A percentile compares a stretch with the other conserved stretches of the same genome.
These are phyloP conservation scores for Jasminum sambac DNA, from an alignment of 257 asterid species.

Conservation along the genomic window DNA sequence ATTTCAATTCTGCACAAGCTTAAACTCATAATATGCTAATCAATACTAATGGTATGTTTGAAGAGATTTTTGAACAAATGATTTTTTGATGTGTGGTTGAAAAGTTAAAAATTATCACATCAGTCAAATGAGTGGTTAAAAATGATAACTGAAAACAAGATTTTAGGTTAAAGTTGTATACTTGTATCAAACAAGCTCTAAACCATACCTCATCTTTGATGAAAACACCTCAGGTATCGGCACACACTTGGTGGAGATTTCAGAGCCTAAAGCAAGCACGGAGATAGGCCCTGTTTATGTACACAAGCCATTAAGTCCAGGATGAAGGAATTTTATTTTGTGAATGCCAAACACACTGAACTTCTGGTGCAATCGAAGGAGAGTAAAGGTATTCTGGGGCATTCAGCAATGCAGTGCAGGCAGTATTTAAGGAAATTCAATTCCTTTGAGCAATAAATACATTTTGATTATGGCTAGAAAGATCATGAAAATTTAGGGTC, in stretches of 20 bases:
- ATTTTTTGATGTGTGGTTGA: no score
- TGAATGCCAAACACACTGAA: constrained; percentile 75
- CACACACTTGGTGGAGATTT: constrained; percentile 57
- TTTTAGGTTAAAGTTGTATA: no score
- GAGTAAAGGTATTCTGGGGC: constrained; percentile 63
- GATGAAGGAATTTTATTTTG: constrained; percentile 79
- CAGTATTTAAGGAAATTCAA: constrained; percentile 53
- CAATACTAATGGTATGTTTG: no score
- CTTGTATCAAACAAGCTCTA: not conserved
- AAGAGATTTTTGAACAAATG: no score
- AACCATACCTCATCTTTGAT: constrained; percentile 54
- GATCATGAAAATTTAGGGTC: constrained; percentile 38
- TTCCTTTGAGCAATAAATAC: constrained; percentile 54
- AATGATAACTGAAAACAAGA: no score
- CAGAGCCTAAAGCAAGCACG: no score
- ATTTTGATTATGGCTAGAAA: constrained; percentile 60
- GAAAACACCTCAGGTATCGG: constrained; percentile 49
- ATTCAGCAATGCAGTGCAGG: constrained; percentile 62
- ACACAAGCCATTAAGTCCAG: constrained; percentile 47
- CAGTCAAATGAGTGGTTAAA: no score
- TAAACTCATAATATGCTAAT: constrained; percentile 19
- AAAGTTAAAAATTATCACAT: no score
- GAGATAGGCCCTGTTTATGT: constrained; percentile 28
- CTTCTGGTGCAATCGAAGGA: constrained; percentile 49
- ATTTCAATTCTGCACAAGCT: constrained; percentile 39